Evolutionary conservation across 148 eudicot genomes (phyloP).

Genomic region (Rhododendron ovatum): DNA sequence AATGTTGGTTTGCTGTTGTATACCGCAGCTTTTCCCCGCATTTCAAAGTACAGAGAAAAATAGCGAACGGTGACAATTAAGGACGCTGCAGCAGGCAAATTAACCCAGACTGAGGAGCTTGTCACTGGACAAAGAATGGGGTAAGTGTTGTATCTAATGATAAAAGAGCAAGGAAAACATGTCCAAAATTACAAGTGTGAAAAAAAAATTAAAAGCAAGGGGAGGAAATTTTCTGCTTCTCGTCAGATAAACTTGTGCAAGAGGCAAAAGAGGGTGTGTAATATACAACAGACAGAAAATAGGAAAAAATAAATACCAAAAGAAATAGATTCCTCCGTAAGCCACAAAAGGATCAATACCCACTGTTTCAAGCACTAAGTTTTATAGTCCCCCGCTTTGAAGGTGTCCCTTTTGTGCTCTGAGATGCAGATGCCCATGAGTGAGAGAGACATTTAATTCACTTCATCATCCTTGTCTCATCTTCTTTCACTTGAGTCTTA

Average conservation of each 20-base stretch:
- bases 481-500: not conserved
- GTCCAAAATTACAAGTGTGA: not conserved
- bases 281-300: not conserved
- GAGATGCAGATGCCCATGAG: too few species aligned
- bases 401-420: not conserved
- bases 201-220: not conserved
- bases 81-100: constrained; percentile 75
- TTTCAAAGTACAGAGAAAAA: constrained; percentile 68
- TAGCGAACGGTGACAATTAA: constrained; percentile 69
- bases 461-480: not conserved
- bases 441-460: not conserved
- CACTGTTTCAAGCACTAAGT: not conserved
- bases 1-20: constrained; percentile 56
- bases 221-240: not conserved
- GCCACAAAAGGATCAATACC: not conserved
- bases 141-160: constrained; percentile 3
- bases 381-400: not conserved
- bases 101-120: constrained; percentile 91
- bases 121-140: constrained; percentile 57
- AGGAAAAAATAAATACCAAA: not conserved
- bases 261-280: not conserved
- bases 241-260: not conserved
- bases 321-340: not conserved
- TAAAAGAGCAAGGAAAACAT: not conserved
- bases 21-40: constrained; percentile 70